Evolutionary conservation across 768 basidiomycete genomes (phyloP).

Genomic region (Tricholoma saponaceum): DNA sequence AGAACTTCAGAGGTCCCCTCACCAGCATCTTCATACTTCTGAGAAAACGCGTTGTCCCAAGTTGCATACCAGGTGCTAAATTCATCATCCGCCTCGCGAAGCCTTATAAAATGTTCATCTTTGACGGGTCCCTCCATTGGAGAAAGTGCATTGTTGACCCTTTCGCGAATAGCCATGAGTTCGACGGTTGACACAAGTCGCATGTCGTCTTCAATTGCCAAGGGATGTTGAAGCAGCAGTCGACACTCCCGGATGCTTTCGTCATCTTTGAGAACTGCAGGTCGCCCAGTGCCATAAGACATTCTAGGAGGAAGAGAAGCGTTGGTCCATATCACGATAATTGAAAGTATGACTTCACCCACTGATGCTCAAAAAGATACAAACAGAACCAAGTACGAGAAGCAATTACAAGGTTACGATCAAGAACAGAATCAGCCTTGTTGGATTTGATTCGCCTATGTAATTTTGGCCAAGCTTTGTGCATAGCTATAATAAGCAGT

Average conservation of each 20-base stretch:
- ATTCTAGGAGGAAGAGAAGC: constrained; percentile 43
- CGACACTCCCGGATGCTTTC: constrained; percentile 85
- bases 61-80: constrained; percentile 80
- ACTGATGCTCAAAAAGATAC: constrained; percentile 95
- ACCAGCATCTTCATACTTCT: constrained; percentile 83
- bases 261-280: constrained; percentile 89
- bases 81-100: constrained; percentile 70
- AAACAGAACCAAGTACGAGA: constrained; percentile 91
- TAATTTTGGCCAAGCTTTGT: constrained; percentile 87
- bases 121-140: constrained; percentile 71
- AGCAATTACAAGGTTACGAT: constrained; percentile 76
- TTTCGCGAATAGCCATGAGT: constrained; percentile 84
- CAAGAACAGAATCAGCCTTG: constrained; percentile 54
- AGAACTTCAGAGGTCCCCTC: constrained; percentile 15
- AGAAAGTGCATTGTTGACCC: constrained; percentile 78
- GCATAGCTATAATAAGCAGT: constrained; percentile 55
- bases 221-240: constrained; percentile 77
- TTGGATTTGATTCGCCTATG: constrained; percentile 71
- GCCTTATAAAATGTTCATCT: constrained; percentile 66
- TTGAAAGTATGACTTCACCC: constrained; percentile 28
- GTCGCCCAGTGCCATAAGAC: constrained; percentile 92
- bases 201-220: constrained; percentile 91
- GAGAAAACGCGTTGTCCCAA: constrained; percentile 78
- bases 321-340: neutral
- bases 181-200: constrained; percentile 94